Evolutionary conservation across 805 yeast genomes (phyloP).

Genomic region (Candida alai): DNA sequence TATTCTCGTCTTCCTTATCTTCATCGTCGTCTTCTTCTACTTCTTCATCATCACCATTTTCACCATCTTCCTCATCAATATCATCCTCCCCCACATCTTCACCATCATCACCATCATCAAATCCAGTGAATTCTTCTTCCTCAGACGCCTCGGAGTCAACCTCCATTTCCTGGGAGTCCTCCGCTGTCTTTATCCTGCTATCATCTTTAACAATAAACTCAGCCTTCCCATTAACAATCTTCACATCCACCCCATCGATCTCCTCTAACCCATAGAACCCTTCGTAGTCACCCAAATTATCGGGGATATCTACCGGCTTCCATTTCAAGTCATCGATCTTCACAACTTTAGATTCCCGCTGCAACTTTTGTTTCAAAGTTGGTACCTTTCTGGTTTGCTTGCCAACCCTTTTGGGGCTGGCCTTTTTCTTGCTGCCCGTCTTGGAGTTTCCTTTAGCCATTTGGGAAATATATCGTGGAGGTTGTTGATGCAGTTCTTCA

Average conservation of each 20-base stretch:
- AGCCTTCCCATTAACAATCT: constrained; percentile 64
- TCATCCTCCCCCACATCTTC: constrained; percentile 16
- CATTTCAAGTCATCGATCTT: constrained; percentile 57
- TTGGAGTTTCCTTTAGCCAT: neutral
- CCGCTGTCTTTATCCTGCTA: constrained; percentile 18
- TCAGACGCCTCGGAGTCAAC: constrained; percentile 21
- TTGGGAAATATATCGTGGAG: no score
- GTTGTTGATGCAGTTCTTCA: neutral
- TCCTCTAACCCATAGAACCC: constrained; percentile 94
- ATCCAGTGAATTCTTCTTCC: constrained; percentile 26
- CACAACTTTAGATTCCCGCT: constrained; percentile 38
- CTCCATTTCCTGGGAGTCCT: constrained; percentile 15
- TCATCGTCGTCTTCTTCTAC: constrained; percentile 4
- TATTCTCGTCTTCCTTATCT: neutral
- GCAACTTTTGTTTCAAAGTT: constrained; percentile 26
- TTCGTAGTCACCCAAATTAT: constrained; percentile 79
- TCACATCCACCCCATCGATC: constrained; percentile 86
- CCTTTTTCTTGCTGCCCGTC: constrained; percentile 3
- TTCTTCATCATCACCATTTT: constrained; percentile 11
- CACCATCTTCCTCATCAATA: constrained; percentile 14
- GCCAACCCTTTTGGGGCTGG: constrained; percentile 2
- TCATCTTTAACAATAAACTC: constrained; percentile 45
- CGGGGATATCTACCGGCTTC: constrained; percentile 82
- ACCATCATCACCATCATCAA: constrained; percentile 19
- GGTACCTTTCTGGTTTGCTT: constrained; percentile 15